Evolutionary conservation across 106 monocot species (phyloP), one percentile per base, ranked within the genome.

Genomic region (Dendrobium chrysotoxum): DNA sequence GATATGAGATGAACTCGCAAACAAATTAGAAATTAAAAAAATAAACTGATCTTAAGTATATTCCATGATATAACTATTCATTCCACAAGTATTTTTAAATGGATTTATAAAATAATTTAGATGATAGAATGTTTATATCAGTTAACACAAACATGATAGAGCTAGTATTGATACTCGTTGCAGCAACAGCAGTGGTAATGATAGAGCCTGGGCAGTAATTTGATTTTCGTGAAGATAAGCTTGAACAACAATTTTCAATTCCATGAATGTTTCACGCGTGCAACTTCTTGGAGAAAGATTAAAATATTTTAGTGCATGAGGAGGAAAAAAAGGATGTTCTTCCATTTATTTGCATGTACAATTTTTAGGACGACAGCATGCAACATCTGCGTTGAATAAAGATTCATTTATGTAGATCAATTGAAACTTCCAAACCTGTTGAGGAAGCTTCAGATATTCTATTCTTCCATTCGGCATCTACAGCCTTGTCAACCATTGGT

Each of bases 391-490:
- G 64, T 65, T n/a, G 61, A 61, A 61, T 65, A 65, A 65, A 65
- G 41, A 42, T 75, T 41, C 42, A 75, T 41, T n/a, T 41, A 8
- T 75, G 26, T 21, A 75, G 4, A 42, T 75, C 13, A 75, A 75
- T 41, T 42, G 41, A 75, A 42, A 42, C 4, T 28, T 77, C 2
- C 28, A 26, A 47, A 77, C 77, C 77, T 77, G 53, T 11, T 50
- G 26, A 77, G n/a, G 30, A 30, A 50, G 28, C 28, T 28, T 77
- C 50, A n/a, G 53, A 77, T 5, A 26, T 53, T 16, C 80, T 61
- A 35, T 75, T 84, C 75, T 50, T 84, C 79, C 84, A 84, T 80
- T 38, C 79, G 18, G 75, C 79, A 80, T 84, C 84, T 12, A 84
- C 84, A 75, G 75, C 31, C 53, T 77, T 77, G 77, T 77, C 77